Evolutionary conservation across 495 filamentous ascomycete species (phyloP).

Genomic region (Podospora pseudoanserina): DNA sequence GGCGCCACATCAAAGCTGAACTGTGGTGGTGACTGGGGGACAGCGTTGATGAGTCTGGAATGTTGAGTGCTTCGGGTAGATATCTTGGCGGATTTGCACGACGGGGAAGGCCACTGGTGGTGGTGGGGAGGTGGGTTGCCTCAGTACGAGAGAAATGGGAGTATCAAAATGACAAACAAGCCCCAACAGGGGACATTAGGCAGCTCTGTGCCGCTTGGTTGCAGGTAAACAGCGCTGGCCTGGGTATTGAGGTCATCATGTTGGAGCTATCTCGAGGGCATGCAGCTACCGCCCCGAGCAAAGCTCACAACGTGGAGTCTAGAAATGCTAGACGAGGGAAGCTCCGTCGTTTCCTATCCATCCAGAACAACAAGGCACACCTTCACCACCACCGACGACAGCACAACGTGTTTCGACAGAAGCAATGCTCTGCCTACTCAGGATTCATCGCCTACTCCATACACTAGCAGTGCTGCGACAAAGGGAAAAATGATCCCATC

Average conservation of each 20-base stretch:
- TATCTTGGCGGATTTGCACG: no score
- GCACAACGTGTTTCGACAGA: neutral
- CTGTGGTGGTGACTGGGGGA: no score
- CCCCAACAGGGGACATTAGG: no score
- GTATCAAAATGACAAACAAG: no score
- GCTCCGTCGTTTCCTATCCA: no score
- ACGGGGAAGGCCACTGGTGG: no score
- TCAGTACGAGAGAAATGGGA: neutral
- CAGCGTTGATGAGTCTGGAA: no score
- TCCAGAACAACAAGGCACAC: no score
- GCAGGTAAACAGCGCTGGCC: neutral
- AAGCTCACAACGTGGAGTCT: neutral
- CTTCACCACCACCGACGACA: neutral
- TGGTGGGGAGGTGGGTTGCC: neutral
- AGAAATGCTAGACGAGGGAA: no score
- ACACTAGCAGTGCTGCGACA: conserved; percentile 16
- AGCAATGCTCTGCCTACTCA: neutral
- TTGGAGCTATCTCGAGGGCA: neutral
- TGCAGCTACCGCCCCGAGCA: no score
- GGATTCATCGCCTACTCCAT: conserved; percentile 13
- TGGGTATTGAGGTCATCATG: neutral
- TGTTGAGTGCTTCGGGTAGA: no score
- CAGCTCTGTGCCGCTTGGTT: neutral
- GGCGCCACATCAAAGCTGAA: no score
- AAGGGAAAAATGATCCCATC: conserved; percentile 10